Percentiles rank a stretch among this genome's conserved stretches.
Conservation (phyloP, 2,329 filamentous ascomycete species). For the Tolypocladium ovalisporum region DNA sequence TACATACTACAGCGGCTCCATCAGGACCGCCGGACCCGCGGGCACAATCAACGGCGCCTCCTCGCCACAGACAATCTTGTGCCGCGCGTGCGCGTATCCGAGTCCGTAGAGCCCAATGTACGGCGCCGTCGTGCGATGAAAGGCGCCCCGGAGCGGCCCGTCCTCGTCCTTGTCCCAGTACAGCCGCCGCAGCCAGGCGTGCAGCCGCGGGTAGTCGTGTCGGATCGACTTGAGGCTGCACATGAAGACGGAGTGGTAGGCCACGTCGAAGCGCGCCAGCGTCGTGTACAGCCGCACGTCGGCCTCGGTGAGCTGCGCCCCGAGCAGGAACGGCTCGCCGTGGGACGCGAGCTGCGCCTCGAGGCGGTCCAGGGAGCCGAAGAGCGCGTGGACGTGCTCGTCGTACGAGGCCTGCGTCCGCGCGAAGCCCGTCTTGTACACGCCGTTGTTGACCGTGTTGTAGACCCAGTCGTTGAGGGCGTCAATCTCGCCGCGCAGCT, state of each 20-base stretch:
- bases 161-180: constrained; percentile 51
- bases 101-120: constrained; percentile 19
- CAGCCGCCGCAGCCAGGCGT: constrained; percentile 56
- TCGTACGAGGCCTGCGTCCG: constrained; percentile 56
- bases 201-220: constrained; percentile 53
- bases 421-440: constrained; percentile 52
- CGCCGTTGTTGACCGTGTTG: constrained; percentile 35
- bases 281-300: constrained; percentile 60
- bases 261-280: constrained; percentile 56
- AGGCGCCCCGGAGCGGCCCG: constrained; percentile 38
- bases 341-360: constrained; percentile 40
- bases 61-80: constrained; percentile 14
- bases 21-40: constrained; percentile 8
- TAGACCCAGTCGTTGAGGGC: constrained; percentile 60
- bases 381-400: constrained; percentile 46
- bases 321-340: constrained; percentile 49
- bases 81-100: constrained; percentile 16
- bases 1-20: constrained; percentile 6
- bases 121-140: constrained; percentile 57
- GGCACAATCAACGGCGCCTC: constrained; percentile 18
- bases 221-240: constrained; percentile 54
- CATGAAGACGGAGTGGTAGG: constrained; percentile 55
- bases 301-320: constrained; percentile 53
- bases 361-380: constrained; percentile 52
- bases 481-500: constrained; percentile 47